A percentile compares a stretch with the other conserved stretches of the same genome.
Evolutionary conservation across 2,329 filamentous ascomycete genomes (phyloP).

Genomic region (Colletotrichum sp.): DNA sequence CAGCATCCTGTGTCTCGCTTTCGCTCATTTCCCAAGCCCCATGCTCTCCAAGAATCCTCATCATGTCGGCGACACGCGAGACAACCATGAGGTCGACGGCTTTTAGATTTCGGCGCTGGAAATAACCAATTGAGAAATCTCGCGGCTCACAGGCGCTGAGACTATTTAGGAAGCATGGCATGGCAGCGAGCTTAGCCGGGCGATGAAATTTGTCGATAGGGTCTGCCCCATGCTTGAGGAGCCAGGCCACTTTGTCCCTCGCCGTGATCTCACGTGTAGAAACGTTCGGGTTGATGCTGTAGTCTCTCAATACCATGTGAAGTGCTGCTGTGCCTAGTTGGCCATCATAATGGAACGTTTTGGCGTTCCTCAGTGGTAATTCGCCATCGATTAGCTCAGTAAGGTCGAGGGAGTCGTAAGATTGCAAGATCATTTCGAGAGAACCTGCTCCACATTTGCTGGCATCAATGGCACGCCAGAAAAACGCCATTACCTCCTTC

Average conservation of each 20-base stretch:
- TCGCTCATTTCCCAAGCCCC: neutral
- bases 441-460: neutral
- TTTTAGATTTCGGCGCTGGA: neutral
- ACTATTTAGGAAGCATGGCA: neutral
- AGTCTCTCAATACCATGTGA: neutral
- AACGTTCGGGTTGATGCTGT: neutral
- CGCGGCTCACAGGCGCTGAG: neutral
- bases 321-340: neutral
- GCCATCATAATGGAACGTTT: neutral
- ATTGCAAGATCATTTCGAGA: neutral
- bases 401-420: neutral
- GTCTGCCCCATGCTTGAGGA: neutral
- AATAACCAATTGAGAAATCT: no score
- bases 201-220: neutral
- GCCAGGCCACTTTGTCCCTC: neutral
- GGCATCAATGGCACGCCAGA: neutral
- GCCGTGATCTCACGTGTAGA: fast-evolving
- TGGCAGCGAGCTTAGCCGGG: neutral
- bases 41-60: neutral
- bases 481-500: neutral
- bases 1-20: neutral
- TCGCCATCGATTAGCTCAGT: neutral
- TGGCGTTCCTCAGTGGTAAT: fast-evolving
- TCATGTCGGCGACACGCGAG: neutral
- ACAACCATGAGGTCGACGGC: neutral